Conservation (phyloP, 2,329 filamentous ascomycete species). For the Bimuria novae-zelandiae region DNA sequence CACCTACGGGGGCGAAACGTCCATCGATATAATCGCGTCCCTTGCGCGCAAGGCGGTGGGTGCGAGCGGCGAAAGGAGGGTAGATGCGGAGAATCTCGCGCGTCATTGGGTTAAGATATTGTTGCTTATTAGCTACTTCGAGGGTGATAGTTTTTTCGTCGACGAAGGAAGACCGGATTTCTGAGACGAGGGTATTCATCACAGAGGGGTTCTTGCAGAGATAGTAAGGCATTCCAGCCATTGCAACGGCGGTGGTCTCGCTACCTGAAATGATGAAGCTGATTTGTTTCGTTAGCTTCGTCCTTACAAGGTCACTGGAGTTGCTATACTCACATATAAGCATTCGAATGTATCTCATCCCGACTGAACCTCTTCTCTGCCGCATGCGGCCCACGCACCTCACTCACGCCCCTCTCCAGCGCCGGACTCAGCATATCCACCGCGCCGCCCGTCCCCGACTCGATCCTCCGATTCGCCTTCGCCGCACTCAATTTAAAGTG, state of each 20-base stretch:
- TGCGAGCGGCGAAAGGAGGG: conserved; percentile 15
- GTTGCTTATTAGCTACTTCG: conserved; percentile 16
- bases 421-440: conserved; percentile 12
- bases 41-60: conserved; percentile 10
- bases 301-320: no score
- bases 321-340: conserved; percentile 1
- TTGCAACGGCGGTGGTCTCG: conserved; percentile 45
- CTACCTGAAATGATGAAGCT: conserved; percentile 44
- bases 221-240: conserved; percentile 36
- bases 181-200: conserved; percentile 15
- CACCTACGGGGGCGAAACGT: conserved; percentile 17
- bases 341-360: conserved; percentile 6
- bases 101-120: conserved; percentile 23
- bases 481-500: conserved; percentile 10
- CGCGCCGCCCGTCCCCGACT: conserved; percentile 2
- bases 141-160: conserved; percentile 30
- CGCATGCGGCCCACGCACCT: background rate
- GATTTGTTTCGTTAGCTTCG: background rate
- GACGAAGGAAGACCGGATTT: conserved; percentile 13
- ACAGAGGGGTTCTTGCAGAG: conserved; percentile 22
- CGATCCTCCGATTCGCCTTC: conserved; percentile 12
- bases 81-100: conserved; percentile 22
- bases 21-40: conserved; percentile 19
- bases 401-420: conserved; percentile 10
- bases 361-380: conserved; percentile 1